Percentiles rank a stretch among this genome's conserved stretches.
These are phyloP conservation scores for Mycosphaerelloides madeirae DNA, from an alignment of 2,329 filamentous ascomycete genomes.

Conservation along the genomic window DNA sequence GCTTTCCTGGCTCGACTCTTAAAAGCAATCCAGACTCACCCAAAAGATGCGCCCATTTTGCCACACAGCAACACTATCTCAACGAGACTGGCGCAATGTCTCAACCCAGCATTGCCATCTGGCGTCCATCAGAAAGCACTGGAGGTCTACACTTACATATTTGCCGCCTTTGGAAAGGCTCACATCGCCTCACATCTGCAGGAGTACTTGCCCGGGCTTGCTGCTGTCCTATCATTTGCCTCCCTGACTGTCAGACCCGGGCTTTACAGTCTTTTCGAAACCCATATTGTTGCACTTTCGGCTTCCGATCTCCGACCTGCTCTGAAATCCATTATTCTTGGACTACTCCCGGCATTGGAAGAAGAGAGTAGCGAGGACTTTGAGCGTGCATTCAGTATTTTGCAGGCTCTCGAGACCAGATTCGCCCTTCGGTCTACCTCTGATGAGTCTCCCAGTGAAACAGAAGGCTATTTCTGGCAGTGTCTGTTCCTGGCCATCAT, in stretches of 20 bases:
- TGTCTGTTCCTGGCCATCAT: slow-evolving; percentile 92
- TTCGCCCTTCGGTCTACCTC: slow-evolving; percentile 51
- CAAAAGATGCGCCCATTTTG: slow-evolving; percentile 64
- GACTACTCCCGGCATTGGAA: slow-evolving; percentile 85
- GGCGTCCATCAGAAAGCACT: slow-evolving; percentile 96
- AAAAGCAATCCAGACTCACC: slow-evolving; percentile 88
- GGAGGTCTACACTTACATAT: slow-evolving; percentile 88
- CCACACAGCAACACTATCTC: slow-evolving; percentile 80
- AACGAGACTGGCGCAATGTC: slow-evolving; percentile 87
- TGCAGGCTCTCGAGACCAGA: slow-evolving; percentile 70
- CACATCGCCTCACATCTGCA: slow-evolving; percentile 71
- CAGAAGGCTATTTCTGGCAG: slow-evolving; percentile 86
- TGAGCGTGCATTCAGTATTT: slow-evolving; percentile 72
- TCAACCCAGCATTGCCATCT: slow-evolving; percentile 87
- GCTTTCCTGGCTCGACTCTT: slow-evolving; percentile 87
- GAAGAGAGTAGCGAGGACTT: slow-evolving; percentile 98
- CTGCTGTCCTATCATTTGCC: slow-evolving; percentile 86
- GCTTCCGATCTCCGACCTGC: slow-evolving; percentile 72
- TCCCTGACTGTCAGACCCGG: slow-evolving; percentile 84
- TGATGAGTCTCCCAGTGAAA: slow-evolving; percentile 56
- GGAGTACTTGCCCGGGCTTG: slow-evolving; percentile 83
- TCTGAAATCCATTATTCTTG: slow-evolving; percentile 82
- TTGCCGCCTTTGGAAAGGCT: slow-evolving; percentile 67
- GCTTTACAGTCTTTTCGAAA: slow-evolving; percentile 79
- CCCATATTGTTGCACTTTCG: slow-evolving; percentile 69